Evolutionary conservation across 805 yeast species (phyloP), one percentile per base, ranked within the genome.

Genomic region (Candida xyloterini): DNA sequence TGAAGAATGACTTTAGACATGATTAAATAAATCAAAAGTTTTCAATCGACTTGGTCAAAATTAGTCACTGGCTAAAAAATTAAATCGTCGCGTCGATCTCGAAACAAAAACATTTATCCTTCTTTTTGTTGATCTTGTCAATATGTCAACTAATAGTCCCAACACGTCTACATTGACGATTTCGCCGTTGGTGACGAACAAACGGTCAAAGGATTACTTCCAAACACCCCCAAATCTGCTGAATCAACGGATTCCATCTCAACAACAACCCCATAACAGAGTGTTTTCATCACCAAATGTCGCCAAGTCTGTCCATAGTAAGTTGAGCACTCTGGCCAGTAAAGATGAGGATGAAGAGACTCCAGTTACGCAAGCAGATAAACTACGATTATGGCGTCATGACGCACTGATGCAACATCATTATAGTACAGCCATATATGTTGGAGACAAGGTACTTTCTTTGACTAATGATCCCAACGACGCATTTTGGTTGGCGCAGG

Each of bases 401-500:
- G 96, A 89, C 56, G 95, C 99, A 0, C 62, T 84, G 41, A 80
- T 84, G 82, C 95, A 90, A 52, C 97, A 90, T 59, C 95, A 89
- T 47, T 86, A 86, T 60, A 73, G 73, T 30, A 87, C 97, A 0
- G 97, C 98, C 0, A 91, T 84, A 52, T 88, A 80, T 57, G 76
- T 93, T 20, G 98, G 96, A 11, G 96, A 93, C 64, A 91, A 90
- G 53, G 86, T 93, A 7, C 71, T 87, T 29, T 76, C 89, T 1
- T 65, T 93, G 44, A 89, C 97, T 0, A 73, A 74, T 43, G 96
- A 90, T 56, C 84, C 96, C 10, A 86, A 83, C 55, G 98, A 91
- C 59, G 96, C 96, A 9, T 91, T 88, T 61, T 90, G 97, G 96
- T 70, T 91, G 22, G 96, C 96, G 0, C 96, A 91, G 65, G 95